A percentile compares a stretch with the other conserved stretches of the same genome.
Evolutionary conservation across 2,329 filamentous ascomycete species (phyloP).

Genomic region (Ceratocystiopsis sp.): DNA sequence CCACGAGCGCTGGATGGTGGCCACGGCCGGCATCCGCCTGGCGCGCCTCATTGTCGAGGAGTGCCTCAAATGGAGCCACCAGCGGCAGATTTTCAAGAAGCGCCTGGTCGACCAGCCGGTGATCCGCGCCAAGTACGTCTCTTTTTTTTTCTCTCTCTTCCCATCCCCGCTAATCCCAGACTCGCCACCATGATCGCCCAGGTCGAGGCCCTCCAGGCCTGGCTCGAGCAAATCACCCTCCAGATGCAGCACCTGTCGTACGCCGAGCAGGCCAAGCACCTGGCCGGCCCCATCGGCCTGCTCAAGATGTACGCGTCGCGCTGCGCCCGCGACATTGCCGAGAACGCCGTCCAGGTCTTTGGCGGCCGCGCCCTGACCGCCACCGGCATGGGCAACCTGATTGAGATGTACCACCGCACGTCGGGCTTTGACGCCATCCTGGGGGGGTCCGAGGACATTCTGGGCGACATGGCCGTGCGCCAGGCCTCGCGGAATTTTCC

Average conservation of each 20-base stretch:
- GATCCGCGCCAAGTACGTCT: slow-evolving; percentile 55
- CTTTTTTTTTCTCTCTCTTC: not conserved
- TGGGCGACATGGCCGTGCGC: slow-evolving; percentile 59
- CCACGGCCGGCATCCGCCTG: slow-evolving; percentile 45
- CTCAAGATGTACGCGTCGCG: slow-evolving; percentile 67
- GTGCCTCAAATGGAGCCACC: slow-evolving; percentile 76
- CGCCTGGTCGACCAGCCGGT: slow-evolving; percentile 68
- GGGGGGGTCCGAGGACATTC: slow-evolving; percentile 2
- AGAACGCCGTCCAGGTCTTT: slow-evolving; percentile 73
- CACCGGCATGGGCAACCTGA: slow-evolving; percentile 63
- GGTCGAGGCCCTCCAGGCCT: slow-evolving; percentile 67
- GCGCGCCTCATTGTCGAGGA: slow-evolving; percentile 60
- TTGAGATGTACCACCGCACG: slow-evolving; percentile 71
- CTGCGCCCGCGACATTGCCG: slow-evolving; percentile 65
- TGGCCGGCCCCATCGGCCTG: slow-evolving; percentile 67
- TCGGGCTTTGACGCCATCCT: slow-evolving; percentile 70
- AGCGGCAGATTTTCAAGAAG: slow-evolving; percentile 71
- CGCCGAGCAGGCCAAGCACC: slow-evolving; percentile 52
- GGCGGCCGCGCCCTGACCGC: slow-evolving; percentile 68
- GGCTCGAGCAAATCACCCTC: slow-evolving; percentile 71
- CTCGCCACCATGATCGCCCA: slow-evolving; percentile 77
- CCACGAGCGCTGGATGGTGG: slow-evolving; percentile 69
- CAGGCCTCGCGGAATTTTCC: slow-evolving; percentile 76
- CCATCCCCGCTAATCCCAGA: slow-evolving; percentile 51
- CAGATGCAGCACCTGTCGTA: slow-evolving; percentile 82